Evolutionary conservation across 345 rosid genomes (phyloP), one percentile per base, ranked within the genome.

Genomic region (Rhodamnia argentea): DNA sequence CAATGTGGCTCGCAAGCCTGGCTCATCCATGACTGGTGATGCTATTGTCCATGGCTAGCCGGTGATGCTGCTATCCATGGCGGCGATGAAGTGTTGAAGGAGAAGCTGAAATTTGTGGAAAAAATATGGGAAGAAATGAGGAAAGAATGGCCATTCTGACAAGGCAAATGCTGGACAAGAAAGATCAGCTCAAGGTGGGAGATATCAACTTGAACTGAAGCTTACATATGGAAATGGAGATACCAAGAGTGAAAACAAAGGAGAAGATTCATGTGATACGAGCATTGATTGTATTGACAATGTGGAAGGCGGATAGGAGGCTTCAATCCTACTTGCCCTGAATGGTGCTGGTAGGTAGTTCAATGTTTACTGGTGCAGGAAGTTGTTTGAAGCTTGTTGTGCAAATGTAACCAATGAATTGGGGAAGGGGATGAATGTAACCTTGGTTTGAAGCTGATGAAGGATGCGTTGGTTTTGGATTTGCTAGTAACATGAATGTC

Each of bases 341-440:
- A 10, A 57, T 24, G 62, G 62, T 11, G 62, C 27, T 24, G 24
- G 27, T 26, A 58, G 64, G 62, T 0, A 24, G 0, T 26, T 10
- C 62, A 4, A 24, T 13, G 3, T 5, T 0, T 11, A 0, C 29
- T 58, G 7, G 12, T 58, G 62, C 0, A 11, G 7, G 64, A 27
- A 58, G 29, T 26, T 12, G 64, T 58, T 13, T 58, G 64, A 58
- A 58, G 32, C 32, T 58, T 58, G 26, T 26, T 26, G 32, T 58
- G 64, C 32, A 58, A 58, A 26, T 12, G 32, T 26, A 26, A 58
- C 16, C 11, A 2, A 0, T 58, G 64, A 26, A 26, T 26, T 26
- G 64, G 32, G 64, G 64, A 6, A 59, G 27, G 16, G 1, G 16
- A 5, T 5, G 64, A 5, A 59, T 26, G 16, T 2, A n/a, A 26